Conservation (phyloP, 1,139 yeast species). For the Geotrichum phurueaensis region DNA sequence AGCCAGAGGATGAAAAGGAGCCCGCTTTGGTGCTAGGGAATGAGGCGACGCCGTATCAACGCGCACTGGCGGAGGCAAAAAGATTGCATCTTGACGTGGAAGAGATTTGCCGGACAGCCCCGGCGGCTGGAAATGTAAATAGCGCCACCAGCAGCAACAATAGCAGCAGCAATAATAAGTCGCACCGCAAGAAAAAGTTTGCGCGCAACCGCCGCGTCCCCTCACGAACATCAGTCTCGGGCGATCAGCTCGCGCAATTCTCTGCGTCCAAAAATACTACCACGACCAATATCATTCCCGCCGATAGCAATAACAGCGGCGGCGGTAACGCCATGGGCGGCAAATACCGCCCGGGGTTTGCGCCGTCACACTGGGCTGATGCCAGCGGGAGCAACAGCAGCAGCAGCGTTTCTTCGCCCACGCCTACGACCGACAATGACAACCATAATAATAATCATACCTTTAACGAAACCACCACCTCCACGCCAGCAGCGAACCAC, state of each 20-base stretch:
- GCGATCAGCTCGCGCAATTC: not conserved
- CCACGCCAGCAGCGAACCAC: not conserved
- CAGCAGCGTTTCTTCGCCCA: not conserved
- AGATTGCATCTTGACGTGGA: conserved; percentile 29
- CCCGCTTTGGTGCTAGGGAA: conserved; percentile 20
- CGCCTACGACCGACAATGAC: not conserved
- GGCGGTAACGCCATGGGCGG: conserved; percentile 13
- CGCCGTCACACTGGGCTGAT: conserved; percentile 16
- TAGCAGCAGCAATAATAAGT: conserved; percentile 1
- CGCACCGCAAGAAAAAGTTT: not conserved
- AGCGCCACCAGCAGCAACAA: conserved; percentile 4
- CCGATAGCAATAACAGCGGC: too few species aligned
- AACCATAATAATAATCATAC: not conserved
- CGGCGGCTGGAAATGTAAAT: conserved; percentile 5
- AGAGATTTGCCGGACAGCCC: conserved; percentile 24
- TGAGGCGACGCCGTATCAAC: conserved; percentile 25
- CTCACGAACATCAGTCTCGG: not conserved
- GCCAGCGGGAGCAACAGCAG: not conserved
- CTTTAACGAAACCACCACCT: not conserved
- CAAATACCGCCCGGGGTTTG: conserved; percentile 18
- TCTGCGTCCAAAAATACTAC: not conserved
- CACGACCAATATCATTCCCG: not conserved
- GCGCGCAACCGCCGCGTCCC: not conserved
- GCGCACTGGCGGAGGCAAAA: conserved; percentile 29
- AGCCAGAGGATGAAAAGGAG: conserved; percentile 27